These are phyloP conservation scores for Annulohypoxylon bovei DNA, from an alignment of 495 filamentous ascomycete species.

Conservation along the genomic window DNA sequence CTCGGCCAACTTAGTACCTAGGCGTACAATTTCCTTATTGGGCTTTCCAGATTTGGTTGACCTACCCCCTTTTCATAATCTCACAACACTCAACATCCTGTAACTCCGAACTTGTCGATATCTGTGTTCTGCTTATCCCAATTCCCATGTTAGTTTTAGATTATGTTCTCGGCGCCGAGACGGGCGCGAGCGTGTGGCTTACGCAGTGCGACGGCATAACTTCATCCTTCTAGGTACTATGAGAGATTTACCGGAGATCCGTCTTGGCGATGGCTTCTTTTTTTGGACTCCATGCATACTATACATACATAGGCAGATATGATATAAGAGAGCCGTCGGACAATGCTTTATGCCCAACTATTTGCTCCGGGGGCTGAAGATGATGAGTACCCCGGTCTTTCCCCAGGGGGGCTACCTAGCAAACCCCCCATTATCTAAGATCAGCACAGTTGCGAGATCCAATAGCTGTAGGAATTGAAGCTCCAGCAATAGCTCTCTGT, in stretches of 20 bases:
- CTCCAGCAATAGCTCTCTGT: constrained; percentile 8
- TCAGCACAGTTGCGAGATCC: constrained; percentile 24
- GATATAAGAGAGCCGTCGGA: constrained; percentile 5
- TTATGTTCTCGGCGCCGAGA: constrained; percentile 39
- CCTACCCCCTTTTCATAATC: constrained; percentile 16
- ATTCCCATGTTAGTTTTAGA: constrained; percentile 36
- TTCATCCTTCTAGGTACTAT: constrained; percentile 23
- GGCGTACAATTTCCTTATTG: constrained; percentile 32
- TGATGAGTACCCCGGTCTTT: constrained; percentile 21
- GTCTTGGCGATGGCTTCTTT: constrained; percentile 41
- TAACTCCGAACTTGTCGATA: constrained; percentile 38
- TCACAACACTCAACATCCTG: constrained; percentile 4
- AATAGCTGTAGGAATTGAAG: constrained; percentile 6
- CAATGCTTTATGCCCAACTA: constrained; percentile 14
- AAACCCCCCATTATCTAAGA: constrained; percentile 31
- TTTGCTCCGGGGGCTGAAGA: constrained; percentile 10
- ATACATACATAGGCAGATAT: neutral
- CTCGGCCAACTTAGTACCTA: neutral
- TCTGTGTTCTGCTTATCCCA: constrained; percentile 29
- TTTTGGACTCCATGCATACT: constrained; percentile 19
- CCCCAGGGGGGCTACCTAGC: constrained; percentile 20
- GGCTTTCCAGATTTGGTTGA: constrained; percentile 20
- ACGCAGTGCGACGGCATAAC: constrained; percentile 13
- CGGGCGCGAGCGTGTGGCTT: constrained; percentile 27
- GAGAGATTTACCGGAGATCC: constrained; percentile 44